phyloP scores from a whole-genome alignment of 2,329 filamentous ascomycete genomes.

The Colletotrichum musicola region DNA sequence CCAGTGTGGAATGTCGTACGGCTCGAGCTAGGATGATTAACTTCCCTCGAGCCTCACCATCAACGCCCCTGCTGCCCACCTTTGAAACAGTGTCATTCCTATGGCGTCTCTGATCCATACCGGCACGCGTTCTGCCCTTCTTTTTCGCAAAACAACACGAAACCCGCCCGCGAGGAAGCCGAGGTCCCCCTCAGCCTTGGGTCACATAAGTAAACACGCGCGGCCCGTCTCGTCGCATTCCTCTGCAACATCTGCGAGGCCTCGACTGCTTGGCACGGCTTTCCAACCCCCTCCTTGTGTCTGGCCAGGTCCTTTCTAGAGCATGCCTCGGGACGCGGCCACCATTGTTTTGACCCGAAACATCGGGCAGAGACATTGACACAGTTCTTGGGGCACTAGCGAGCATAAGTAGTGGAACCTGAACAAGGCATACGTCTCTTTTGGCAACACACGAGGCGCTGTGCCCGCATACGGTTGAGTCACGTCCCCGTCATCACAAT shows the following conservation, averaged over 20 bases:
- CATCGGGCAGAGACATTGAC: constrained; percentile 28
- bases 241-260: neutral
- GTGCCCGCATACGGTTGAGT: too few relatives aligned
- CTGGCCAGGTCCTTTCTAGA: constrained; percentile 4
- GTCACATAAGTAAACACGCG: constrained; percentile 1
- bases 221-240: constrained; percentile 16
- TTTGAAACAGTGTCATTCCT: constrained; percentile 20
- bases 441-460: neutral
- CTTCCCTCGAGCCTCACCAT: neutral
- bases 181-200: neutral
- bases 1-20: neutral
- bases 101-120: constrained; percentile 16
- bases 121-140: constrained; percentile 10
- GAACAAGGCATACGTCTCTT: neutral
- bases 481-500: neutral
- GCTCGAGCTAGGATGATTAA: neutral
- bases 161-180: neutral
- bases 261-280: neutral
- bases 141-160: constrained; percentile 11
- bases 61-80: neutral
- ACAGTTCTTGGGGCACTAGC: neutral
- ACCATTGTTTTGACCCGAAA: constrained; percentile 31
- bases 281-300: neutral
- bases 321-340: constrained; percentile 21
- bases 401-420: neutral